Evolutionary conservation across 108 stramenopile genomes (phyloP).

Genomic region (Cyclostephanos invisitatus): DNA sequence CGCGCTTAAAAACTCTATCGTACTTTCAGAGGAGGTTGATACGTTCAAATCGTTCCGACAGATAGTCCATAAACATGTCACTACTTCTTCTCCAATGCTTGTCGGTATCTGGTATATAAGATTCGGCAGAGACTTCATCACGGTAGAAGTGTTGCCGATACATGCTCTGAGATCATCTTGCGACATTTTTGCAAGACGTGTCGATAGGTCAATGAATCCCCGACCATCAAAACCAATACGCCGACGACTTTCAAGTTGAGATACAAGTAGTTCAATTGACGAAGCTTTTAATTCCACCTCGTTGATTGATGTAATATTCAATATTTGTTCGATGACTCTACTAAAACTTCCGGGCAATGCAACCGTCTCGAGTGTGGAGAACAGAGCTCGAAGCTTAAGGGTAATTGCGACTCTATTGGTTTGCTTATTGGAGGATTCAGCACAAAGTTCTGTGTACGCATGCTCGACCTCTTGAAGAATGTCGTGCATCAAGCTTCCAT

Average conservation of each 20-base stretch:
- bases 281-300: constrained; percentile 37
- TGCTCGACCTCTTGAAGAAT: constrained; percentile 40
- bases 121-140: constrained; percentile 49
- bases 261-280: constrained; percentile 54
- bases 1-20: constrained; percentile 30
- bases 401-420: background rate
- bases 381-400: constrained; percentile 18
- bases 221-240: constrained; percentile 69
- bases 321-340: constrained; percentile 33
- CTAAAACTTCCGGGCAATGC: constrained; percentile 38
- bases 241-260: constrained; percentile 68
- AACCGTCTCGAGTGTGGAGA: constrained; percentile 18
- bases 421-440: constrained; percentile 1
- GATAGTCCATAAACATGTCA: constrained; percentile 44
- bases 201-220: constrained; percentile 60
- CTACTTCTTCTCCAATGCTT: constrained; percentile 47
- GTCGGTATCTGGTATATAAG: constrained; percentile 55
- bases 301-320: constrained; percentile 17
- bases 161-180: constrained; percentile 23
- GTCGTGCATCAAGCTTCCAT: constrained; percentile 39
- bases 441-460: constrained; percentile 4
- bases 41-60: constrained; percentile 23
- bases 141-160: constrained; percentile 38
- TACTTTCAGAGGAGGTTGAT: constrained; percentile 3
- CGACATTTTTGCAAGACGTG: constrained; percentile 53